Conservation (phyloP, 495 filamentous ascomycete species). For the Margaritispora aquatica region DNA sequence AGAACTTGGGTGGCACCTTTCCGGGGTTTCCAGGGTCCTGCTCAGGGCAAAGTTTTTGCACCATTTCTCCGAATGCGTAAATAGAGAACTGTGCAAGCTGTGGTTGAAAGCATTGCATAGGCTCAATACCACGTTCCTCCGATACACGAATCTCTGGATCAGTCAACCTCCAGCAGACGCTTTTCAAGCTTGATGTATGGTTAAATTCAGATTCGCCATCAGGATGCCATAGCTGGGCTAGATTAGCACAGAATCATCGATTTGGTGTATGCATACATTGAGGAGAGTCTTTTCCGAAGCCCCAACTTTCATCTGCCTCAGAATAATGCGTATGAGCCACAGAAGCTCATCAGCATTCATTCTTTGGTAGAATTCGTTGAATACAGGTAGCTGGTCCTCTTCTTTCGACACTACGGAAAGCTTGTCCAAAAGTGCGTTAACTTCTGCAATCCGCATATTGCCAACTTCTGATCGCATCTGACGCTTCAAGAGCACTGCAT, state of each 20-base stretch:
- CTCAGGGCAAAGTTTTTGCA: slow-evolving; percentile 60
- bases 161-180: slow-evolving; percentile 93
- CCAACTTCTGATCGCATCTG: slow-evolving; percentile 70
- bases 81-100: slow-evolving; percentile 95
- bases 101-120: slow-evolving; percentile 98
- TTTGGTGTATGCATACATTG: slow-evolving; percentile 31
- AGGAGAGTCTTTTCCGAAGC: slow-evolving; percentile 92
- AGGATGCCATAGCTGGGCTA: slow-evolving; percentile 67
- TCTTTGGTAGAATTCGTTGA: slow-evolving; percentile 73
- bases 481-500: slow-evolving; percentile 77
- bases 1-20: slow-evolving; percentile 75
- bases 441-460: slow-evolving; percentile 76
- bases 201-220: slow-evolving; percentile 88
- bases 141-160: slow-evolving; percentile 71
- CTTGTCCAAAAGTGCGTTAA: slow-evolving; percentile 80
- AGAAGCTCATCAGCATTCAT: slow-evolving; percentile 93
- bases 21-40: no score
- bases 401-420: slow-evolving; percentile 72
- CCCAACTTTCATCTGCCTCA: slow-evolving; percentile 97
- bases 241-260: slow-evolving; percentile 3
- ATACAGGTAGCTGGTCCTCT: slow-evolving; percentile 71
- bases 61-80: slow-evolving; percentile 73
- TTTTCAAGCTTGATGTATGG: slow-evolving; percentile 79
- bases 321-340: slow-evolving; percentile 92
- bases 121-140: slow-evolving; percentile 53